Evolutionary conservation across 345 rosid species (phyloP), one percentile per base, ranked within the genome.

Genomic region (Iberis pinnata): DNA sequence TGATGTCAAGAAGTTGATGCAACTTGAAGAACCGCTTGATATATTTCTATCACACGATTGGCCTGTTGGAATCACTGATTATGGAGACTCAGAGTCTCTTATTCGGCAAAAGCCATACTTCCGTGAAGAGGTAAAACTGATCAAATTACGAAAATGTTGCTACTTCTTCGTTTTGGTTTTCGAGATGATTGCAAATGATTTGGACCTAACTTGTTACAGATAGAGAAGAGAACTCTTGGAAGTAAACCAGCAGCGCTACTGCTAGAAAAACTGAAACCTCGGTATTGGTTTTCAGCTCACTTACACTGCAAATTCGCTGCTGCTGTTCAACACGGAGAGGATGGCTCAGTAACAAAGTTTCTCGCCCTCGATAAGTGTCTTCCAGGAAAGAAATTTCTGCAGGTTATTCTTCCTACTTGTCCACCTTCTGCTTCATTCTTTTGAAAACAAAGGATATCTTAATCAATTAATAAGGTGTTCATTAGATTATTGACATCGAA

Each of bases 21-120:
- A 83, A 50, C 64, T 83, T 19, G 76, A 77, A 70, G 87, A 85
- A 59, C 98, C 88, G 0, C 69, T 88, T 63, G 85, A 92, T 70
- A 76, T 88, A 57, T 88, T 92, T 64, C 90, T 92, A 61, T 88
- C 98, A 38, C 97, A 92, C 52, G 93, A 92, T 65, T 92, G 98
- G 96, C 97, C 95, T 54, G 73, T 79, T 70, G 95, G 94, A 19
- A 81, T 88, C 49, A 80, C 93, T 73, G 93, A 92, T 56, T 83
- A 65, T 61, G 93, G 88, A 62, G 70, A 92, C 58, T 77, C 80
- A 65, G 47, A 65, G 52, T 46, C 80, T 63, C 98, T 88, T 66
- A 69, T 81, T 61, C 74, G 42, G 12, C 37, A 65, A 25, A 92
- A 92, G 44, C 77, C 43, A 12, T 44, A 73, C 68, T 86, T 90